Percentiles rank a stretch among this genome's conserved stretches.
phyloP scores from a whole-genome alignment of 2,329 filamentous ascomycete species.

The Curvularia sp. region DNA sequence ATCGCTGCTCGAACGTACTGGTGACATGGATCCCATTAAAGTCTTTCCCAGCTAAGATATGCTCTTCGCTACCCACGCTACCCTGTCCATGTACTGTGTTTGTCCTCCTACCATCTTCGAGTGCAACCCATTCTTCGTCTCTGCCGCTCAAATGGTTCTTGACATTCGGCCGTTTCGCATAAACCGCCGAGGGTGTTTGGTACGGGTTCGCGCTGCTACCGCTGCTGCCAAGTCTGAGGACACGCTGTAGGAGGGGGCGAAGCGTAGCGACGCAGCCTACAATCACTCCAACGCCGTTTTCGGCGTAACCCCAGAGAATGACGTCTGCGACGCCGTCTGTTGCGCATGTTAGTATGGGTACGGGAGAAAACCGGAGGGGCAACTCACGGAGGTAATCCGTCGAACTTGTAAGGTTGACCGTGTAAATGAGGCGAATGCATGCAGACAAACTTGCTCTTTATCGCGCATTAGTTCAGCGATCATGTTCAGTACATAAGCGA shows the following conservation, averaged over 20 bases:
- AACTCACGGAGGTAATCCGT: constrained; percentile 14
- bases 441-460: constrained; percentile 17
- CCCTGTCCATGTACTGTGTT: constrained; percentile 13
- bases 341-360: not conserved
- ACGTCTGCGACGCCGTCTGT: constrained; percentile 15
- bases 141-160: constrained; percentile 15
- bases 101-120: constrained; percentile 11
- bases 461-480: constrained; percentile 6
- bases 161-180: constrained; percentile 12
- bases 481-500: constrained; percentile 9
- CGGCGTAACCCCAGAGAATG: constrained; percentile 17
- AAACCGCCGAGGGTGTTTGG: constrained; percentile 10
- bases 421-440: constrained; percentile 17
- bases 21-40: constrained; percentile 11
- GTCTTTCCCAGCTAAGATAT: constrained; percentile 10
- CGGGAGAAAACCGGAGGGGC: not conserved
- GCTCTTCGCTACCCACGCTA: constrained; percentile 10
- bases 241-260: constrained; percentile 15
- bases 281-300: constrained; percentile 16
- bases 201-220: constrained; percentile 5
- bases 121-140: constrained; percentile 17
- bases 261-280: constrained; percentile 19
- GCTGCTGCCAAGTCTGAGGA: constrained; percentile 16
- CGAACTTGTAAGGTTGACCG: constrained; percentile 13
- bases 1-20: constrained; percentile 13